Percentiles rank a stretch among this genome's conserved stretches.
Evolutionary conservation across 148 eudicot genomes (phyloP).

Genomic region (Rhododendron henanense): DNA sequence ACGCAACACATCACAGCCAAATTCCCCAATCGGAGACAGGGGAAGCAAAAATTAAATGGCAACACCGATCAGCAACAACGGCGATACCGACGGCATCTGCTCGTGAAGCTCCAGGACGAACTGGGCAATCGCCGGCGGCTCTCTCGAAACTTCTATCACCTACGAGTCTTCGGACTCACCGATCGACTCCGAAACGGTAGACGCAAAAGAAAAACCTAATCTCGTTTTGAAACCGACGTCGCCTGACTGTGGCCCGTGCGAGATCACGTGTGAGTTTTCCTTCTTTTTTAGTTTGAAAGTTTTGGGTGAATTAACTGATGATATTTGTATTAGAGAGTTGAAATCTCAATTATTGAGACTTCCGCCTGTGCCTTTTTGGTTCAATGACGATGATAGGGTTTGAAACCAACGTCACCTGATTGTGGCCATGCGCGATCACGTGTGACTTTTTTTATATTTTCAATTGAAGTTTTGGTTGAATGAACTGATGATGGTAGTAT

Average conservation of each 20-base stretch:
- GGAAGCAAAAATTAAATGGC: neutral
- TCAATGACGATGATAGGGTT: too few species aligned
- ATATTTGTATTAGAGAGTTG: neutral
- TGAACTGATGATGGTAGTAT: too few species aligned
- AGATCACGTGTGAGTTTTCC: neutral
- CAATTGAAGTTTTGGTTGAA: too few species aligned
- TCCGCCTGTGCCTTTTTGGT: too few species aligned
- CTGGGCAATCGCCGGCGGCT: slow-evolving; percentile 55
- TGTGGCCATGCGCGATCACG: slow-evolving; percentile 3
- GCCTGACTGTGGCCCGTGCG: neutral
- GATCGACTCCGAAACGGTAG: slow-evolving; percentile 19
- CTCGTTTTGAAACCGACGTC: slow-evolving; percentile 38
- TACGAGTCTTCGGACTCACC: slow-evolving; percentile 52
- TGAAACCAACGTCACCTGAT: slow-evolving; percentile 19
- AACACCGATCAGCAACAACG: neutral
- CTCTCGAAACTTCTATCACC: slow-evolving; percentile 36
- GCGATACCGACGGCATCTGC: neutral
- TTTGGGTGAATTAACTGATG: too few species aligned
- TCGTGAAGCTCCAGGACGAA: slow-evolving; percentile 25
- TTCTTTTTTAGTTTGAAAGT: neutral
- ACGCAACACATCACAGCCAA: neutral
- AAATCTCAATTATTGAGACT: too few species aligned
- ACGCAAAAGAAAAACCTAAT: slow-evolving; percentile 25
- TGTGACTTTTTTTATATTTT: too few species aligned
- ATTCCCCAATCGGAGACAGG: neutral